Evolutionary conservation across 208 protist species (phyloP).

Genomic region (Endotrypanum monterogeii): DNA sequence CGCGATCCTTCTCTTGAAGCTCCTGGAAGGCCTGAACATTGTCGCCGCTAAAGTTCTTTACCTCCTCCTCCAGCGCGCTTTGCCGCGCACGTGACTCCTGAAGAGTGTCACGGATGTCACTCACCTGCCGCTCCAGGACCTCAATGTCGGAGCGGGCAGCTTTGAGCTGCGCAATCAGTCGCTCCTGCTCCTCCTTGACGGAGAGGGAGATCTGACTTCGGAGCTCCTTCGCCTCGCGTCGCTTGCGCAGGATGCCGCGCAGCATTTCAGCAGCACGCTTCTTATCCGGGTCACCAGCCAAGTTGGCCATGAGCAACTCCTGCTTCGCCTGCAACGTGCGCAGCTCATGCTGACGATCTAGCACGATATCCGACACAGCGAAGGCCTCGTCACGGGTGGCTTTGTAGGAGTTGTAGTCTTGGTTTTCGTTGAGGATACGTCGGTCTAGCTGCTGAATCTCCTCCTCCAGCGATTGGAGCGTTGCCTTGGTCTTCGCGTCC

Average conservation of each 20-base stretch:
- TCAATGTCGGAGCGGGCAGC: constrained; percentile 80
- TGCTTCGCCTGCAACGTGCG: constrained; percentile 83
- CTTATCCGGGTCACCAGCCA: constrained; percentile 80
- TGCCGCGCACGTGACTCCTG: constrained; percentile 70
- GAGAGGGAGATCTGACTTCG: constrained; percentile 78
- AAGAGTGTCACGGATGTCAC: constrained; percentile 73
- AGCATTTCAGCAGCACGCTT: constrained; percentile 70
- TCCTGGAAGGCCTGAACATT: constrained; percentile 85
- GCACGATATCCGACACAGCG: constrained; percentile 74
- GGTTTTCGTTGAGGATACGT: constrained; percentile 73
- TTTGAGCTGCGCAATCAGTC: constrained; percentile 83
- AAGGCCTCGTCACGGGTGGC: constrained; percentile 72
- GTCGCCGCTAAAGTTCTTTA: constrained; percentile 88
- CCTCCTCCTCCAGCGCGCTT: constrained; percentile 74
- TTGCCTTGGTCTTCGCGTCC: constrained; percentile 70
- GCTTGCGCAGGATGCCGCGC: constrained; percentile 74
- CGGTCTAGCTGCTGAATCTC: constrained; percentile 80
- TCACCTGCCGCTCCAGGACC: constrained; percentile 83
- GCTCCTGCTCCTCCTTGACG: constrained; percentile 84
- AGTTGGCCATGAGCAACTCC: constrained; percentile 75
- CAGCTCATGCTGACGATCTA: constrained; percentile 80
- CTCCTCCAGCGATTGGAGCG: constrained; percentile 65
- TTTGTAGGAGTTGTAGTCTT: constrained; percentile 79
- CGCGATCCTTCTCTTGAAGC: constrained; percentile 79
- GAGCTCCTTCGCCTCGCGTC: constrained; percentile 68